Conservation (phyloP, 176 grass and related monocot species). For the Oryza meridionalis region DNA sequence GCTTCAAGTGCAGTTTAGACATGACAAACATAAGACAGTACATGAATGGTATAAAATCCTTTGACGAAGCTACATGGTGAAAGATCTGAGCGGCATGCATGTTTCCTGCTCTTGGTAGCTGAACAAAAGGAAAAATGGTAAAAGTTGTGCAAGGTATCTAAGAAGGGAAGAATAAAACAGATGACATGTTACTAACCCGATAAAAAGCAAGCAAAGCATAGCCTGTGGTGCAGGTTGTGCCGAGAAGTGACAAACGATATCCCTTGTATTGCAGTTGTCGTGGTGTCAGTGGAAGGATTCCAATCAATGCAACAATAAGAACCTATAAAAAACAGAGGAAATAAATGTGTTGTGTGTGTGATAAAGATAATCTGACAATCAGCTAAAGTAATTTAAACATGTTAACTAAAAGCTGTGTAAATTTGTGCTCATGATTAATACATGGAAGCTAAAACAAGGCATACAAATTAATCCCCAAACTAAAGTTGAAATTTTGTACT, state of each 20-base stretch:
- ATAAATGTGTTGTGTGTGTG: not conserved
- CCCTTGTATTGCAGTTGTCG: constrained; percentile 72
- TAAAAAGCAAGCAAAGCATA: constrained; percentile 75
- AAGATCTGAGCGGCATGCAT: constrained; percentile 58
- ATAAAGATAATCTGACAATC: not conserved
- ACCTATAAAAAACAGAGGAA: constrained; percentile 56
- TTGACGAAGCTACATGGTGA: constrained; percentile 71
- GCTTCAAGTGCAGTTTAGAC: constrained; percentile 84
- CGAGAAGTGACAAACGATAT: constrained; percentile 84
- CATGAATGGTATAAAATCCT: constrained; percentile 93
- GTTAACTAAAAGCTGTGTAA: not conserved
- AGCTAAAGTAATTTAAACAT: constrained; percentile 15
- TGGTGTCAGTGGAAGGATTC: constrained; percentile 78
- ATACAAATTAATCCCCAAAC: not conserved
- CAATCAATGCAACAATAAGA: constrained; percentile 77
- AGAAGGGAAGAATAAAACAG: constrained; percentile 13
- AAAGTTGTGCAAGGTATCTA: constrained; percentile 19
- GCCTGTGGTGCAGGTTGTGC: constrained; percentile 73
- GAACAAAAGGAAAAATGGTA: constrained; percentile 37
- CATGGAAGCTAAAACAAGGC: not conserved
- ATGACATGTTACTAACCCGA: constrained; percentile 61
- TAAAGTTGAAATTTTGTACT: not conserved
- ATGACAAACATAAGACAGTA: constrained; percentile 89
- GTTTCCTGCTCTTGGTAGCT: constrained; percentile 87
- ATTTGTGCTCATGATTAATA: not conserved